phyloP scores from a whole-genome alignment of 2,329 filamentous ascomycete species.

The Trichoderma citrinoviride region DNA sequence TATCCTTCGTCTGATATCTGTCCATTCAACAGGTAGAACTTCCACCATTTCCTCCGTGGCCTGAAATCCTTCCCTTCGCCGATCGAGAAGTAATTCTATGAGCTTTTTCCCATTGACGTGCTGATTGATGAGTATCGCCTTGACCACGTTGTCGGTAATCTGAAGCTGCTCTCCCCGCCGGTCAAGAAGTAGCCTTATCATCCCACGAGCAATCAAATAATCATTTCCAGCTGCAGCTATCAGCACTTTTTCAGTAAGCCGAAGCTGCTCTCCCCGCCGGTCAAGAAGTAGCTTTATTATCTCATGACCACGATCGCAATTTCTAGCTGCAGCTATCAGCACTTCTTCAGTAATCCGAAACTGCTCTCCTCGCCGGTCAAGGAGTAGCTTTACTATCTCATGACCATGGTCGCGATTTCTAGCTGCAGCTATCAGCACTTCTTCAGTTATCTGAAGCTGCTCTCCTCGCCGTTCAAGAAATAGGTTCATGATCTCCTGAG shows the following conservation, averaged over 20 bases:
- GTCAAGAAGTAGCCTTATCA: background rate
- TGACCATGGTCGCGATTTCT: background rate
- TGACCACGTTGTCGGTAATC: background rate
- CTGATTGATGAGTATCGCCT: no score
- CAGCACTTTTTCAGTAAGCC: background rate
- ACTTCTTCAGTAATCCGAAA: background rate
- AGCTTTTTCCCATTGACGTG: no score
- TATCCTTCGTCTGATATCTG: no score
- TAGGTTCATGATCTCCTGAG: background rate
- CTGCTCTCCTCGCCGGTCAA: background rate
- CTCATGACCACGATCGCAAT: background rate
- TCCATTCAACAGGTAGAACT: no score
- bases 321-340: background rate
- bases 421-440: background rate
- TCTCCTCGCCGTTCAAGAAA: background rate
- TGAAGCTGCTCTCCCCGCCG: background rate
- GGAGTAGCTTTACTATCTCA: background rate
- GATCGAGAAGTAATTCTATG: no score
- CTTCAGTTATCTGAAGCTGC: background rate
- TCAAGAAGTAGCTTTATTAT: background rate
- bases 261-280: background rate
- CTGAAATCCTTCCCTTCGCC: no score
- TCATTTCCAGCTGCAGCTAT: background rate
- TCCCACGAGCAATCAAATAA: accelerated
- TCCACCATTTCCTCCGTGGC: no score